A percentile compares a stretch with the other conserved stretches of the same genome.
Evolutionary conservation across 2,329 filamentous ascomycete genomes (phyloP).

Genomic region (Amauroascus niger): DNA sequence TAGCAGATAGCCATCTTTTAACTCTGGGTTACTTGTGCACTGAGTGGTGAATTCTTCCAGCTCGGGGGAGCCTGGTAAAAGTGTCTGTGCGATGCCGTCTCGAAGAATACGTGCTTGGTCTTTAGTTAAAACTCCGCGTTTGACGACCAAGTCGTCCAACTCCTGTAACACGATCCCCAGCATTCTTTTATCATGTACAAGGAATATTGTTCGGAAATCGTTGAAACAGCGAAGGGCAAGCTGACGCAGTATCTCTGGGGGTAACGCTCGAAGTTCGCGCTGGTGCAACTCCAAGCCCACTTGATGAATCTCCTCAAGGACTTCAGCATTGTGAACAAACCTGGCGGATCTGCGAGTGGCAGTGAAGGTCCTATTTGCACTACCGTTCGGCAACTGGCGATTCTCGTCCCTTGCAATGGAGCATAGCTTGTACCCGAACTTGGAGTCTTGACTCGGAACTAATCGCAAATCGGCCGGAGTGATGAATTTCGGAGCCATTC

Average conservation of each 20-base stretch:
- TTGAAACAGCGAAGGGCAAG: constrained; percentile 25
- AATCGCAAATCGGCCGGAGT: constrained; percentile 29
- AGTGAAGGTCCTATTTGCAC: not conserved
- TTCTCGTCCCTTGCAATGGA: constrained; percentile 18
- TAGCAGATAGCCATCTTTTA: constrained; percentile 22
- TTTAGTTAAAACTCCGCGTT: constrained; percentile 16
- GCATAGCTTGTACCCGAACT: constrained; percentile 25
- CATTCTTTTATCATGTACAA: constrained; percentile 30
- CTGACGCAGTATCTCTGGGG: constrained; percentile 21
- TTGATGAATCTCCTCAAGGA: constrained; percentile 23
- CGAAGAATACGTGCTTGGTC: constrained; percentile 18
- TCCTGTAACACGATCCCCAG: constrained; percentile 28
- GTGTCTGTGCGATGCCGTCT: constrained; percentile 20
- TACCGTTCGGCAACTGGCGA: not conserved
- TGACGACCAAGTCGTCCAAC: constrained; percentile 18
- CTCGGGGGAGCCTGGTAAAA: constrained; percentile 23
- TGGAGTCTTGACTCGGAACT: constrained; percentile 20
- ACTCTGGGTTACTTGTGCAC: not conserved
- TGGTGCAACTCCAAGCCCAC: constrained; percentile 26
- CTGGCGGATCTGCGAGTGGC: not conserved
- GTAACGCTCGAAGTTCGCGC: constrained; percentile 22
- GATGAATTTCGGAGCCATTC: constrained; percentile 29
- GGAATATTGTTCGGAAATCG: constrained; percentile 26
- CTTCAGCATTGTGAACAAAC: constrained; percentile 14
- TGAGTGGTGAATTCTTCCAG: constrained; percentile 16